Evolutionary conservation across 177 flowering plant species (phyloP).

Genomic region (Vitis hybrid): DNA sequence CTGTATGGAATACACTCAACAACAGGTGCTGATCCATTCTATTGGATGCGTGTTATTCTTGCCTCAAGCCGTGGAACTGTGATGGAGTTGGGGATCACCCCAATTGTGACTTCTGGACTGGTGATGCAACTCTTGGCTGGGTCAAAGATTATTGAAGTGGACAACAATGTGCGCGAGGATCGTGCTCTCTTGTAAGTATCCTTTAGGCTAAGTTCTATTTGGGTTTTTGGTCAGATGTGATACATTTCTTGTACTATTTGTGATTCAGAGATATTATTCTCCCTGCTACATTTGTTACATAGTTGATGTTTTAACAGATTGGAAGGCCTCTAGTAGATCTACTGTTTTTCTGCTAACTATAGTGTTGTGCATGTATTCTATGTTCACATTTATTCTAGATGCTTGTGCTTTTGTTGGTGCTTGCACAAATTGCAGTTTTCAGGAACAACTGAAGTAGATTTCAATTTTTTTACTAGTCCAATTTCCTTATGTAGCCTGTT

Average conservation of each 20-base stretch:
- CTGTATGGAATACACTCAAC: slow-evolving; percentile 84
- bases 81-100: slow-evolving; percentile 88
- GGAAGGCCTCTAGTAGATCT: no score
- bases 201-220: background rate
- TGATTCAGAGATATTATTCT: no score
- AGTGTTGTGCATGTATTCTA: no score
- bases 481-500: no score
- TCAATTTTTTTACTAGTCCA: no score
- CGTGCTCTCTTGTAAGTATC: slow-evolving; percentile 74
- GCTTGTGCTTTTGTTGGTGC: no score
- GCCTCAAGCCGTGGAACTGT: slow-evolving; percentile 88
- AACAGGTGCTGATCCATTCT: slow-evolving; percentile 83
- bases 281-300: no score
- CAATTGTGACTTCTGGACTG: slow-evolving; percentile 77
- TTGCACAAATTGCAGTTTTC: no score
- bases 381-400: no score
- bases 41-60: slow-evolving; percentile 87
- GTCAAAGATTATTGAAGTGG: slow-evolving; percentile 76
- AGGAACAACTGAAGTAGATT: no score
- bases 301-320: no score
- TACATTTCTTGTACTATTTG: background rate
- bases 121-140: slow-evolving; percentile 84
- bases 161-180: slow-evolving; percentile 77
- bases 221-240: background rate
- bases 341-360: no score